Percentiles rank a stretch among this genome's conserved stretches.
These are phyloP conservation scores for Phialocephala subalpina DNA, from an alignment of 2,329 filamentous ascomycete genomes.

Conservation along the genomic window DNA sequence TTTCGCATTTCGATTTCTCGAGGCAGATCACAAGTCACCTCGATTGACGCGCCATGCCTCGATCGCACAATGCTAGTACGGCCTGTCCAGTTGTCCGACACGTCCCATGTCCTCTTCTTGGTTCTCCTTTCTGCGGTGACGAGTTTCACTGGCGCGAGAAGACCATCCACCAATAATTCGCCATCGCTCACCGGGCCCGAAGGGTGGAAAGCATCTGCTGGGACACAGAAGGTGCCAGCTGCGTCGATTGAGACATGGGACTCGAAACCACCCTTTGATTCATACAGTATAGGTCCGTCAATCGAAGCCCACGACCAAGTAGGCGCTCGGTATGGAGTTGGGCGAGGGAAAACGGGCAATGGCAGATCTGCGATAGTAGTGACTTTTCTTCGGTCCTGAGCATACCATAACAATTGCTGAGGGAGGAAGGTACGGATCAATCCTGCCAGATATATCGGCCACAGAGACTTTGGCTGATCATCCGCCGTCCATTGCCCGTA, in stretches of 20 bases:
- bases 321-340: conserved; percentile 2
- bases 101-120: background rate
- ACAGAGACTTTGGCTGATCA: background rate
- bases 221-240: background rate
- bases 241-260: background rate
- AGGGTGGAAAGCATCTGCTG: background rate
- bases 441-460: background rate
- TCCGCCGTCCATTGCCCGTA: background rate
- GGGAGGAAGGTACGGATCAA: background rate
- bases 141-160: background rate
- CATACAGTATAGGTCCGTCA: background rate
- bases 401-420: background rate
- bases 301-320: conserved; percentile 2
- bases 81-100: background rate
- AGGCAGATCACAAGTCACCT: background rate
- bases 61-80: background rate
- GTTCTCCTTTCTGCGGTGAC: background rate
- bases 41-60: background rate
- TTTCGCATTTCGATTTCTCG: background rate
- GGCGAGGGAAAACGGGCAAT: background rate
- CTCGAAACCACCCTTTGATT: background rate
- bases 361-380: background rate
- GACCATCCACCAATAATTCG: background rate
- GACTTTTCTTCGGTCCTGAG: background rate
- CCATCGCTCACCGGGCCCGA: background rate